Percentiles rank a stretch among this genome's conserved stretches.
phyloP scores from a whole-genome alignment of 2,329 filamentous ascomycete species.

The Elsinoe ampelina region DNA sequence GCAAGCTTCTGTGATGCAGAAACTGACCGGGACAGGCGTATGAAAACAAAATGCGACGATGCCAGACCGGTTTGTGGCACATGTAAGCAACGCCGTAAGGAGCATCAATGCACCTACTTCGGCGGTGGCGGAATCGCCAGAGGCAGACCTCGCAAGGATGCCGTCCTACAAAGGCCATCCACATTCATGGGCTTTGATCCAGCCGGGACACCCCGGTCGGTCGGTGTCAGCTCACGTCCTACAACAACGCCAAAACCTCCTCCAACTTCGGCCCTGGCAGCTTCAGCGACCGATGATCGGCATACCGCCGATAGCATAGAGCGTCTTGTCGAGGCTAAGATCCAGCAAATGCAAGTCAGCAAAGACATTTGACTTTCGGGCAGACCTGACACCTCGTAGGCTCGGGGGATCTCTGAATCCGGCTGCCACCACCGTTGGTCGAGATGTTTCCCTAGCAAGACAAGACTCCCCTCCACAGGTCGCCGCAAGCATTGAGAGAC shows the following conservation, averaged over 20 bases:
- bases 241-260: neutral
- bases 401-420: neutral
- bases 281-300: neutral
- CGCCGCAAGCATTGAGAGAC: neutral
- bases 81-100: neutral
- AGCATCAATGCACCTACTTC: neutral
- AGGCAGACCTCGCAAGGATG: neutral
- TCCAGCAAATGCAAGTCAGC: neutral
- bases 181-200: neutral
- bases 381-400: neutral
- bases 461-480: neutral
- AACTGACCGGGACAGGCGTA: neutral
- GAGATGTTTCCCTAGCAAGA: neutral
- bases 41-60: slow-evolving; percentile 8
- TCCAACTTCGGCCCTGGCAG: neutral
- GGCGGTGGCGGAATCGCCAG: neutral
- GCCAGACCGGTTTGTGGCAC: neutral
- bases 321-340: slow-evolving; percentile 5
- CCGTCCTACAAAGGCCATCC: neutral
- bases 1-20: neutral
- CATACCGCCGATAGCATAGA: neutral
- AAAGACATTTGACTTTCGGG: too few species aligned
- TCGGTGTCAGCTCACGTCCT: neutral
- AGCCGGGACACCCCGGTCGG: neutral
- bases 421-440: neutral